Percentiles rank a stretch among this genome's conserved stretches.
Evolutionary conservation across 164 flowering plant genomes (phyloP).

Genomic region (Amborella trichopoda): DNA sequence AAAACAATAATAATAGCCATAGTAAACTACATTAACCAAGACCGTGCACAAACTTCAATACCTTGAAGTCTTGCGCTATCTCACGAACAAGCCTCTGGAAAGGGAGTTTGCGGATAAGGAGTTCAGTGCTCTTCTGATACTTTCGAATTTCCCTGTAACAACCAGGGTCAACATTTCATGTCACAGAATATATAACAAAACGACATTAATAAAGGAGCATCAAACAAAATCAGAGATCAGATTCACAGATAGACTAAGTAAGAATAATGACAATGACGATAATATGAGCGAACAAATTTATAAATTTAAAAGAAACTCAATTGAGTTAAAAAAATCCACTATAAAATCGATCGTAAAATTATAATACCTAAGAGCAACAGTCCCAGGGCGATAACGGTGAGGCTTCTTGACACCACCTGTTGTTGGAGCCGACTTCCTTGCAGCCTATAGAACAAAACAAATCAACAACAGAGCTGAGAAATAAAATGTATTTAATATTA

Average conservation of each 20-base stretch:
- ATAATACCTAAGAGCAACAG: slow-evolving; percentile 77
- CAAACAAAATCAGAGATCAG: no score
- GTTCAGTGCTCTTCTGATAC: slow-evolving; percentile 41
- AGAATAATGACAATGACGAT: no score
- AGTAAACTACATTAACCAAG: no score
- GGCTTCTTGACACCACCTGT: slow-evolving; percentile 96
- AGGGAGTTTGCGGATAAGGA: slow-evolving; percentile 33
- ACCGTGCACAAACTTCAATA: no score
- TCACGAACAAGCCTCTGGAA: slow-evolving; percentile 46
- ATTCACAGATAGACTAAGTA: no score
- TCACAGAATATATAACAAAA: slow-evolving; percentile 20
- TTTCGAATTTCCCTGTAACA: slow-evolving; percentile 35
- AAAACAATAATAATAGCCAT: background rate
- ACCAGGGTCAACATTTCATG: slow-evolving; percentile 13
- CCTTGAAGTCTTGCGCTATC: slow-evolving; percentile 48
- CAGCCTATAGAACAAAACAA: slow-evolving; percentile 34
- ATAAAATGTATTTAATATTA: background rate
- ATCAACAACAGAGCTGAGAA: background rate
- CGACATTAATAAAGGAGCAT: slow-evolving; percentile 31
- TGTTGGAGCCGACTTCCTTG: slow-evolving; percentile 83
- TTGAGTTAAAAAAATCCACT: no score
- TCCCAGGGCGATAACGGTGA: slow-evolving; percentile 84
- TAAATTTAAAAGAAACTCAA: no score
- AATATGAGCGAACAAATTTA: no score
- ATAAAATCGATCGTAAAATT: slow-evolving; percentile 32